These are phyloP conservation scores for Termitomyces sp. DNA, from an alignment of 1,284 basidiomycete genomes.

Conservation along the genomic window DNA sequence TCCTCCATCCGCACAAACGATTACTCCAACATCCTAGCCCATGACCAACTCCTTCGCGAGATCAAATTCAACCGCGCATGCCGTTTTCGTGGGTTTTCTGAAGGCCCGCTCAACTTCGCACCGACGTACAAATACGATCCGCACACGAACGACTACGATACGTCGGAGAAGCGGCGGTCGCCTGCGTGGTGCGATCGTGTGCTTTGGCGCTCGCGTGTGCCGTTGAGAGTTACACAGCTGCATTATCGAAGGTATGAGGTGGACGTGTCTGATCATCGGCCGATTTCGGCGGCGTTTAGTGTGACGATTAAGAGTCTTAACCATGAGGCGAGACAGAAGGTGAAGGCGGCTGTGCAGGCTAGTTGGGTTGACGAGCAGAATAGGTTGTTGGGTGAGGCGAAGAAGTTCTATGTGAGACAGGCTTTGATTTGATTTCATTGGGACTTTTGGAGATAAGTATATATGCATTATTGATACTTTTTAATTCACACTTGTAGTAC, in stretches of 20 bases:
- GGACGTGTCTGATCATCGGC: slow-evolving; percentile 83
- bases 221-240: slow-evolving; percentile 53
- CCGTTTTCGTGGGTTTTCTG: slow-evolving; percentile 78
- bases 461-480: too few species aligned
- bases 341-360: slow-evolving; percentile 49
- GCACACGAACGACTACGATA: slow-evolving; percentile 75
- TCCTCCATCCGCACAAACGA: slow-evolving; percentile 65
- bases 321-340: slow-evolving; percentile 49
- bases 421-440: slow-evolving; percentile 30
- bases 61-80: slow-evolving; percentile 83
- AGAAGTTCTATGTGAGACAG: slow-evolving; percentile 48
- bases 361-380: slow-evolving; percentile 60
- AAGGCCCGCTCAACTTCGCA: slow-evolving; percentile 76
- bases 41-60: slow-evolving; percentile 90
- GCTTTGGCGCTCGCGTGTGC: slow-evolving; percentile 68
- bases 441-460: too few species aligned
- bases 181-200: slow-evolving; percentile 98
- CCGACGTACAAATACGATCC: slow-evolving; percentile 98
- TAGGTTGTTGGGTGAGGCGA: slow-evolving; percentile 45
- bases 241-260: slow-evolving; percentile 78
- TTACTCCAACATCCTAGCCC: slow-evolving; percentile 56
- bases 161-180: slow-evolving; percentile 81
- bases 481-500: too few species aligned
- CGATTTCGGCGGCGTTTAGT: slow-evolving; percentile 75
- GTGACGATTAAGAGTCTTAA: slow-evolving; percentile 72